Evolutionary conservation across 768 basidiomycete genomes (phyloP).

Genomic region (Favolaschia claudopus): DNA sequence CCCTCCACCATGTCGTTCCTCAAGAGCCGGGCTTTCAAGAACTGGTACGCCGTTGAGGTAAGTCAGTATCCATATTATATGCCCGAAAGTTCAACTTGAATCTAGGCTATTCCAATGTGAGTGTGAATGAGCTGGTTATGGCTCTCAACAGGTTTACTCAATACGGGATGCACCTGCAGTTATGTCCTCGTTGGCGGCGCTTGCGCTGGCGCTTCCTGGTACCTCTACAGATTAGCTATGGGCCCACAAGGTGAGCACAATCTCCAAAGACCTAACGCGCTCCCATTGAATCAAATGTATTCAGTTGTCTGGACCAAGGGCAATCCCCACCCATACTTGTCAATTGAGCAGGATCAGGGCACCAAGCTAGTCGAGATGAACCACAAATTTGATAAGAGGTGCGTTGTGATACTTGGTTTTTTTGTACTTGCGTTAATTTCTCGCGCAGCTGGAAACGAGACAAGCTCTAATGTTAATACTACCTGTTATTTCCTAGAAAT

Average conservation of each 20-base stretch:
- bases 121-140: constrained; percentile 25
- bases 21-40: constrained; percentile 53
- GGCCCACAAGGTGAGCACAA: constrained; percentile 58
- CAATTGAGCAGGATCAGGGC: constrained; percentile 75
- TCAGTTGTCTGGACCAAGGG: constrained; percentile 64
- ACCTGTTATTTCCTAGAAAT: constrained; percentile 26
- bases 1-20: constrained; percentile 20
- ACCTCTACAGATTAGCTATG: constrained; percentile 68
- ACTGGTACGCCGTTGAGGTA: constrained; percentile 82
- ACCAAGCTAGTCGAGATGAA: constrained; percentile 75
- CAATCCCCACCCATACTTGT: constrained; percentile 93
- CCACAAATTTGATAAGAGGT: constrained; percentile 82
- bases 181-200: constrained; percentile 62
- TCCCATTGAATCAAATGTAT: no score
- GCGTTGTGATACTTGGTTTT: constrained; percentile 32
- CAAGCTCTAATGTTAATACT: constrained; percentile 57
- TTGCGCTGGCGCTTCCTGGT: constrained; percentile 61
- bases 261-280: background rate
- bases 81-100: background rate
- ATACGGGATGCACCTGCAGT: constrained; percentile 35
- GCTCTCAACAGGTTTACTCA: background rate
- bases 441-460: constrained; percentile 74
- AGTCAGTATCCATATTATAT: constrained; percentile 29
- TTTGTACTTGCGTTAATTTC: constrained; percentile 10
- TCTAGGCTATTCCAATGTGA: constrained; percentile 62